Conservation (phyloP, 2,329 filamentous ascomycete genomes). For the Fusarium torulosum region DNA sequence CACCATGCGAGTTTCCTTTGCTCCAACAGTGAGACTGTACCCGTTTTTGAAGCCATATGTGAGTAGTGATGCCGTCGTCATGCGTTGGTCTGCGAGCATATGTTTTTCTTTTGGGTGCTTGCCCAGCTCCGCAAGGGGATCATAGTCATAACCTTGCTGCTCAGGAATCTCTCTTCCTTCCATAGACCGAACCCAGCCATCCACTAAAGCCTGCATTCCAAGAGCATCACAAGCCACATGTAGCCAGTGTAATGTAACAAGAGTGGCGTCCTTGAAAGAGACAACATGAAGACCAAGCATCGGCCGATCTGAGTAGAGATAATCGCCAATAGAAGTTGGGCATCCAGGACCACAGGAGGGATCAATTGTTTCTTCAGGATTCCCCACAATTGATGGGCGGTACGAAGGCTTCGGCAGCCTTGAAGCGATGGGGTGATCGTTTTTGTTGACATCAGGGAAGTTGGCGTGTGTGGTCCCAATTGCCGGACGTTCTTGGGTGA, state of each 20-base stretch:
- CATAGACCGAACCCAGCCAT: neutral
- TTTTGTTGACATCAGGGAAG: constrained; percentile 7
- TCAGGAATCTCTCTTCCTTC: neutral
- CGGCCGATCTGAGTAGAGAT: constrained; percentile 14
- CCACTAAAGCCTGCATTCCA: neutral
- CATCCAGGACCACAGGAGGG: constrained; percentile 24
- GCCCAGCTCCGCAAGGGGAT: constrained; percentile 12
- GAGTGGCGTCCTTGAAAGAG: constrained; percentile 26
- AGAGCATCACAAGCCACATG: constrained; percentile 22
- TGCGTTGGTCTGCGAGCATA: neutral
- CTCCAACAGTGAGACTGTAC: constrained; percentile 2
- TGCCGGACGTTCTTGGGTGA: constrained; percentile 19
- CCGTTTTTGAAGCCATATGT: constrained; percentile 16
- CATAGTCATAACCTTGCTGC: neutral
- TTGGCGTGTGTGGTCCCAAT: constrained; percentile 9
- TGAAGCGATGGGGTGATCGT: constrained; percentile 18
- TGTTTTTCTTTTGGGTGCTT: neutral
- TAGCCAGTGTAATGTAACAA: constrained; percentile 16
- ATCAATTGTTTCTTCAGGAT: constrained; percentile 24
- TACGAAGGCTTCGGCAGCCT: constrained; percentile 6
- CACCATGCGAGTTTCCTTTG: constrained; percentile 25
- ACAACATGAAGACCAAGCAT: constrained; percentile 17
- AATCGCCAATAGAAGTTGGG: constrained; percentile 18
- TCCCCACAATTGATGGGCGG: constrained; percentile 12
- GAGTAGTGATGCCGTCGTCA: neutral